Evolutionary conservation across 2,329 filamentous ascomycete genomes (phyloP), one percentile per base, ranked within the genome.

Genomic region (Phaeomoniella chlamydospora): DNA sequence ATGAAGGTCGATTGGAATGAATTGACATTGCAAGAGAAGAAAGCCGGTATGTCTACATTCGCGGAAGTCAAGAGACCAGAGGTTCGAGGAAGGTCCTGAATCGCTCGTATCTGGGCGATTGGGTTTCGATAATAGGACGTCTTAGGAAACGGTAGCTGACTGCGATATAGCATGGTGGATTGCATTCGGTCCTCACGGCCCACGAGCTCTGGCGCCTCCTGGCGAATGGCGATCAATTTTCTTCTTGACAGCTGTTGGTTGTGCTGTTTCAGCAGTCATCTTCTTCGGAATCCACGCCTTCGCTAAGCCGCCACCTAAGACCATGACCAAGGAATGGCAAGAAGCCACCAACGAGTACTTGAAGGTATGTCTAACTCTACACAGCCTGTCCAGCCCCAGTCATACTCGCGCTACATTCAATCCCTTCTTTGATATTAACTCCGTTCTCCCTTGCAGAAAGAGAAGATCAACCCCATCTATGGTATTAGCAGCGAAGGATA

Each of bases 1-100:
- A 98, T 98, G 90, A 94, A 94, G 82, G 77, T 74, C 53, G 86
- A 85, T 70, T 98, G 90, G 90, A 75, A 80, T 57, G 85, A 96
- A 57, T 70, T 98, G 68, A 94, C 90, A 36, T 50, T 92, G 55
- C 81, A 90, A 65, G 90, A 98, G 75, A 94, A 98, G 83, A 96
- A 93, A 72, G 90, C 90, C 53, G 88, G 90, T 94, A 78, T 60
- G 87, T 84, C 41, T 29, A 18, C 22, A n/a, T 29, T n/a, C n/a
- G n/a, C n/a, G n/a, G n/a, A n/a, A n/a, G n/a, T n/a, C n/a, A n/a
- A n/a, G n/a, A n/a, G n/a, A n/a, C n/a, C n/a, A n/a, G n/a, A n/a
- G n/a, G n/a, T n/a, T n/a, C n/a, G n/a, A n/a, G n/a, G n/a, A n/a
- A n/a, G n/a, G n/a, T n/a, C n/a, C n/a, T n/a, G n/a, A n/a, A n/a